Conservation (phyloP, 345 rosid genomes). For the Moricandia moricandioides region DNA sequence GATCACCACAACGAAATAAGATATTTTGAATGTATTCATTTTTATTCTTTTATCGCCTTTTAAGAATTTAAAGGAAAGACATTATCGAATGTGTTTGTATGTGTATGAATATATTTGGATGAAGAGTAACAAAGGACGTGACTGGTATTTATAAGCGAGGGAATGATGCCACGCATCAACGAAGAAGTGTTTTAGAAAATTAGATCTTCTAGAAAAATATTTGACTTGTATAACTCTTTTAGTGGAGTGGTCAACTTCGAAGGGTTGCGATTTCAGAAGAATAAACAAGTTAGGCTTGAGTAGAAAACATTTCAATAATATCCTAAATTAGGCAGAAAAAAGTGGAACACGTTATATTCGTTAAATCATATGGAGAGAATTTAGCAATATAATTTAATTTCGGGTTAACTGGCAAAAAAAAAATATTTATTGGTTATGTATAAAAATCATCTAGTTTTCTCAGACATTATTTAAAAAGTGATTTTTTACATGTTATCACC, state of each 20-base stretch:
- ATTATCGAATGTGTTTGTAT: slow-evolving; percentile 7
- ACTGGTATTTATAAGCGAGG: slow-evolving; percentile 29
- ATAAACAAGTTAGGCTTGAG: slow-evolving; percentile 34
- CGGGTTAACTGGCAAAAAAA: not conserved
- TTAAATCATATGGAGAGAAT: not conserved
- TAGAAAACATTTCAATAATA: not conserved
- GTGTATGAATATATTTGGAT: slow-evolving; percentile 21
- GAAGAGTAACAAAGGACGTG: slow-evolving; percentile 29
- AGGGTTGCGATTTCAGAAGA: slow-evolving; percentile 15
- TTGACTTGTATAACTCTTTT: slow-evolving; percentile 26
- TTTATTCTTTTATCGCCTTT: not conserved
- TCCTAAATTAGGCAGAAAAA: slow-evolving; percentile 29
- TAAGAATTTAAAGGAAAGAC: not conserved
- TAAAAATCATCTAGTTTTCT: too few species aligned
- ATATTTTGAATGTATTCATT: slow-evolving; percentile 35
- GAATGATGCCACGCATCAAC: slow-evolving; percentile 21
- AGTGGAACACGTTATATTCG: slow-evolving; percentile 2
- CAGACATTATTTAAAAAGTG: too few species aligned
- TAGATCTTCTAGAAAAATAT: slow-evolving; percentile 22
- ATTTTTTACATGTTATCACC: too few species aligned
- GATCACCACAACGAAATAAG: slow-evolving; percentile 23
- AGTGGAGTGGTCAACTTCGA: slow-evolving; percentile 38
- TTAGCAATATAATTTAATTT: not conserved
- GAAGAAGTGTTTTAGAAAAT: not conserved
- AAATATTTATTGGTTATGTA: not conserved